phyloP scores from a whole-genome alignment of 2,329 filamentous ascomycete genomes.

The Teratosphaeria destructans region DNA sequence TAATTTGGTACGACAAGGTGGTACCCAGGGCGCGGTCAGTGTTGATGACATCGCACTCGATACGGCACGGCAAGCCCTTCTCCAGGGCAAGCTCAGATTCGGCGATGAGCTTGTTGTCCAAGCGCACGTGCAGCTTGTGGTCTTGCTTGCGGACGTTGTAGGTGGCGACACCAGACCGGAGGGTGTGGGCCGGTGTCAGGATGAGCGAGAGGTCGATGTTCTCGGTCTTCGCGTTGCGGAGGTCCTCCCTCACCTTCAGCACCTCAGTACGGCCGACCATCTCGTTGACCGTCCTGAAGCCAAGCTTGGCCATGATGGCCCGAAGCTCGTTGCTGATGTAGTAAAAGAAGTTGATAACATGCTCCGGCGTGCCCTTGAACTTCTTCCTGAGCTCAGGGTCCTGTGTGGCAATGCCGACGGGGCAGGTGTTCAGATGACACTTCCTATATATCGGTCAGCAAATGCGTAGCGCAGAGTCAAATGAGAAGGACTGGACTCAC shows the following conservation, averaged over 20 bases:
- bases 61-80: conserved; percentile 83
- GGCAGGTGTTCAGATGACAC: conserved; percentile 57
- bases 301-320: conserved; percentile 92
- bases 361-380: conserved; percentile 84
- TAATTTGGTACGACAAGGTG: conserved; percentile 91
- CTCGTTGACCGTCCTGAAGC: conserved; percentile 91
- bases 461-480: background rate
- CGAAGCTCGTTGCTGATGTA: conserved; percentile 93
- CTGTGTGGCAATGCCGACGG: conserved; percentile 90
- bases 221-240: conserved; percentile 77
- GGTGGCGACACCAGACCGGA: conserved; percentile 85
- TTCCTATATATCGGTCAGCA: conserved; percentile 18
- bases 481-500: conserved; percentile 31
- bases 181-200: conserved; percentile 87
- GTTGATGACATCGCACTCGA: conserved; percentile 94
- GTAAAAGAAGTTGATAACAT: conserved; percentile 99
- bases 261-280: conserved; percentile 92
- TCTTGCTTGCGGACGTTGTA: conserved; percentile 98
- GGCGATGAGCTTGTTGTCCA: conserved; percentile 95
- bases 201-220: conserved; percentile 92
- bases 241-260: conserved; percentile 76
- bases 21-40: conserved; percentile 90
- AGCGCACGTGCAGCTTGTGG: conserved; percentile 79
- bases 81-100: conserved; percentile 91
- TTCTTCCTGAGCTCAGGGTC: conserved; percentile 91